Base-by-base conservation (phyloP, 805 yeast genomes). In the Saccharomycopsis sp. region DNA sequence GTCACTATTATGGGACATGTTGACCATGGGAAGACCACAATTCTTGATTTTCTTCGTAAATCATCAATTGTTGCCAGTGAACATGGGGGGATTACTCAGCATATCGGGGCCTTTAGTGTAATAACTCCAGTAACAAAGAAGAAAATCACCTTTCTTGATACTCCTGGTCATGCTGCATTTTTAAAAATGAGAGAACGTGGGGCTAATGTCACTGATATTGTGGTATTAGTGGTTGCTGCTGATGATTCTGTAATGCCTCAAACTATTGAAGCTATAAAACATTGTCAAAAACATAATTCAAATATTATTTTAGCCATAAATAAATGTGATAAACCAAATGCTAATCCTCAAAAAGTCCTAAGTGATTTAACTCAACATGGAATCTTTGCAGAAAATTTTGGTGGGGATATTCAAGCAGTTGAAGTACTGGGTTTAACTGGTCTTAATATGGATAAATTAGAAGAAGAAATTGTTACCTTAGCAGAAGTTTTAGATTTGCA, bases 1-100 rank as follows among this genome's bases (percentile, higher is more conserved):
- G 96, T 92, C 4, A 88, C 98, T 0, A 84, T 92, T 39, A 92
- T 92, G 97, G 98, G 98, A 2, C 98, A 92, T 58, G 98, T 92
- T 23, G 98, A 92, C 59, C 98, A 92, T 55, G 98, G 98, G 2
- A 92, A 92, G 57, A 92, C 98, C 2, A 89, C 98, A 0, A 79
- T 92, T 45, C 68, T 92, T 41, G 98, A 92, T 58, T 74, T 76
- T 53, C 63, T 92, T 52, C 69, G 97, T 34, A 86, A 84, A 49
- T 81, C 95, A 0, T 74, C 88, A 0, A 75, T 92, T 5, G 97
- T 80, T 0, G 74, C 75, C 23, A 72, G 77, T 31, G 98, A 92
- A 56, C 83, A 77, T 57, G 98, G 98, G 40, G 97, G 98, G 15
- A 92, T 92, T 38, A 92, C 98, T 0, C 98, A 92, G 58, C 96